Percentiles rank a stretch among this genome's conserved stretches.
Conservation (phyloP, 1,139 yeast species). For the Sugiyamaella sp. region DNA sequence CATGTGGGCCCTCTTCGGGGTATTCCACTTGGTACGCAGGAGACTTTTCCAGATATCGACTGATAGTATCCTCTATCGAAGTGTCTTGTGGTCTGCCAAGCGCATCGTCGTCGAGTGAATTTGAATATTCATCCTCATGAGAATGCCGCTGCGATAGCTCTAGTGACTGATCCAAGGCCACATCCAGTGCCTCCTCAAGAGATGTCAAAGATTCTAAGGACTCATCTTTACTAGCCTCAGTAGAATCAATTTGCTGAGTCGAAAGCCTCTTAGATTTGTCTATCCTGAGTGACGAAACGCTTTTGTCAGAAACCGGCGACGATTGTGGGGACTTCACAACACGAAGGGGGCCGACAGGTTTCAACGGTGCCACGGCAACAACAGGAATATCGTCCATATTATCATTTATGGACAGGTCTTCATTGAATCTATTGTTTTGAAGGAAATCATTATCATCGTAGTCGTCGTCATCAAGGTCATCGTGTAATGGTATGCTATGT, state of each 20-base stretch:
- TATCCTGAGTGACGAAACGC: background rate
- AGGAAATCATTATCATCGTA: constrained; percentile 40
- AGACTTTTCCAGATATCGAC: background rate
- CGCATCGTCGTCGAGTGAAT: background rate
- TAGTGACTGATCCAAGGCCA: background rate
- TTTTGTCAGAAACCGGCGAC: constrained; percentile 5
- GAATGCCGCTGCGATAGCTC: background rate
- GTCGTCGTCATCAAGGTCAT: constrained; percentile 24
- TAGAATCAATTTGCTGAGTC: background rate
- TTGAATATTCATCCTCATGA: background rate
- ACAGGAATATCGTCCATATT: background rate
- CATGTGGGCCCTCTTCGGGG: too few species aligned
- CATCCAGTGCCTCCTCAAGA: background rate
- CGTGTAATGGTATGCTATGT: constrained; percentile 14
- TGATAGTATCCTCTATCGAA: background rate
- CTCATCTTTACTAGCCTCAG: background rate
- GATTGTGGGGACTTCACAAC: constrained; percentile 16
- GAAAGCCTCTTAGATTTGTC: background rate
- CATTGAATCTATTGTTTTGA: constrained; percentile 28
- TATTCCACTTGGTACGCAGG: too few species aligned
- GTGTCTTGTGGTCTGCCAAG: background rate
- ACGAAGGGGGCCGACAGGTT: constrained; percentile 21
- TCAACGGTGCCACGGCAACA: background rate
- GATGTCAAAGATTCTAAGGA: background rate
- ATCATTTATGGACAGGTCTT: constrained; percentile 8